These are phyloP conservation scores for Lasiodiplodia theobromae DNA, from an alignment of 2,329 filamentous ascomycete species.

Conservation along the genomic window DNA sequence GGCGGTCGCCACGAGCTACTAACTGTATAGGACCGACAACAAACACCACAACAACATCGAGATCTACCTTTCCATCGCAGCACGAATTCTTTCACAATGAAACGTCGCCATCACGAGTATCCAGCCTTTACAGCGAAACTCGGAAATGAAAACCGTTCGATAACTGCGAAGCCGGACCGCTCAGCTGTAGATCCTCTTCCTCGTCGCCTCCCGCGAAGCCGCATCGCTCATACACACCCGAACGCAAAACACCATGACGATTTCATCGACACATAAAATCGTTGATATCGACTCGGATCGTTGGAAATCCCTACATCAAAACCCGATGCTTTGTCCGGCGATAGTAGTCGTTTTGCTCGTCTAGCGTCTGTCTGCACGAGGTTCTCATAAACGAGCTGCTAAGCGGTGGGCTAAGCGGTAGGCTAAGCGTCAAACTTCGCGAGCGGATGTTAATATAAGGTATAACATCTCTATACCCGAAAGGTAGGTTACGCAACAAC, in stretches of 20 bases:
- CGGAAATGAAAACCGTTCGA: too few relatives aligned
- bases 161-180: not conserved
- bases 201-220: not conserved
- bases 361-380: not conserved
- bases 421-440: not conserved
- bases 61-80: not conserved
- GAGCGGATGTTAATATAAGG: not conserved
- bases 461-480: not conserved
- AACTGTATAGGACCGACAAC: not conserved
- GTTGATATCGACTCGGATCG: not conserved
- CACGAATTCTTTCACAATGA: not conserved
- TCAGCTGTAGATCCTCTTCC: not conserved
- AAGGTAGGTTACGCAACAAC: not conserved
- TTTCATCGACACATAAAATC: not conserved
- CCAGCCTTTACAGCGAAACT: too few relatives aligned
- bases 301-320: not conserved
- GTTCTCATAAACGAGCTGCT: not conserved
- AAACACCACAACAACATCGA: not conserved
- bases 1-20: not conserved
- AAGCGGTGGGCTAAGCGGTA: not conserved
- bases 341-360: not conserved
- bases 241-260: not conserved
- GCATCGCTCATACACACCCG: not conserved
- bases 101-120: not conserved
- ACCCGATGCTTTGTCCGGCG: not conserved